These are phyloP conservation scores for Fusarium sp. DNA, from an alignment of 2,329 filamentous ascomycete genomes.

Conservation along the genomic window DNA sequence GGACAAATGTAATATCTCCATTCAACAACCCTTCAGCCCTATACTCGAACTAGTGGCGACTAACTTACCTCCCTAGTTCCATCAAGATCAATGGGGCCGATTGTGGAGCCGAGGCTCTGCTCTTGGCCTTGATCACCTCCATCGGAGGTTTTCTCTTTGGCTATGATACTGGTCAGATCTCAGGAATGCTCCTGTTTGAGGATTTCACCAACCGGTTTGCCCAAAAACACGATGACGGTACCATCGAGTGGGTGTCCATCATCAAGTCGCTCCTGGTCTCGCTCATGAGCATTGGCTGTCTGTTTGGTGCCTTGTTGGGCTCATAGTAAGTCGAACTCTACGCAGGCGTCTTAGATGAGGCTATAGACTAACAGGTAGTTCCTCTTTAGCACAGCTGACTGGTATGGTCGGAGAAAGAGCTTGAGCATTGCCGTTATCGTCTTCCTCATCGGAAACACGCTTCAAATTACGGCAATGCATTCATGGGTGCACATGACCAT, in stretches of 20 bases:
- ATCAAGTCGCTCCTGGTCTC: constrained; percentile 63
- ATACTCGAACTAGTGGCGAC: background rate
- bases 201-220: constrained; percentile 66
- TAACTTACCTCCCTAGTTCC: constrained; percentile 38
- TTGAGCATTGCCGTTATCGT: constrained; percentile 63
- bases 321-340: constrained; percentile 50
- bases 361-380: background rate
- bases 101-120: constrained; percentile 51
- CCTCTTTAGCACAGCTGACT: constrained; percentile 57
- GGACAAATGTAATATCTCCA: constrained; percentile 14
- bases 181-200: constrained; percentile 57
- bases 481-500: constrained; percentile 73
- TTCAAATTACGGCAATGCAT: constrained; percentile 68
- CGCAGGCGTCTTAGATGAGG: background rate
- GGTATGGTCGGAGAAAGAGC: constrained; percentile 65
- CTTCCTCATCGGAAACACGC: constrained; percentile 71
- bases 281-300: constrained; percentile 64
- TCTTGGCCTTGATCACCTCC: constrained; percentile 61
- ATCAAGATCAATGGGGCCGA: constrained; percentile 53
- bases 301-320: constrained; percentile 62
- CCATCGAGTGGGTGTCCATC: constrained; percentile 52
- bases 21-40: background rate
- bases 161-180: constrained; percentile 70
- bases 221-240: constrained; percentile 52
- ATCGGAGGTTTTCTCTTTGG: constrained; percentile 71